These are phyloP conservation scores for Sclerotinia borealis DNA, from an alignment of 2,329 filamentous ascomycete species.

Conservation along the genomic window DNA sequence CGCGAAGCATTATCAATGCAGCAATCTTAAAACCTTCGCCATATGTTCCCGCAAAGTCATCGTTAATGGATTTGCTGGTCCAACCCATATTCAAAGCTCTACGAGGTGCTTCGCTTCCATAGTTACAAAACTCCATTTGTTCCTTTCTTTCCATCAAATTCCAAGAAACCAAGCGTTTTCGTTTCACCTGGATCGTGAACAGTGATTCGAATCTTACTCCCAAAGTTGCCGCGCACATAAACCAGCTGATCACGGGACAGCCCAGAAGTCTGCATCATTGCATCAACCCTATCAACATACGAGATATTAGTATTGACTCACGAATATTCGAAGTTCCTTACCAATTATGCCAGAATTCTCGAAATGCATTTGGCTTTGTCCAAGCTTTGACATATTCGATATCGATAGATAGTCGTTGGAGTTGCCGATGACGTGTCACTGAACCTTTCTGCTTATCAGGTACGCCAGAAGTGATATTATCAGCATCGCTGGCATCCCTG, in stretches of 20 bases:
- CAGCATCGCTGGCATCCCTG: too few species aligned
- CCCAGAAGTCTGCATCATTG: background rate
- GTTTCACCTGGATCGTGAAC: background rate
- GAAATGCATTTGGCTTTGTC: background rate
- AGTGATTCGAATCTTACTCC: background rate
- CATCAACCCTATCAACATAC: background rate
- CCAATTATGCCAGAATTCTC: background rate
- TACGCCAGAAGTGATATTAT: too few species aligned
- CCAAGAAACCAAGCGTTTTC: background rate
- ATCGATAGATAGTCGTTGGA: background rate
- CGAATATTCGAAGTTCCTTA: background rate
- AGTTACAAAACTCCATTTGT: background rate
- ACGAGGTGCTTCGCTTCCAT: slow-evolving; percentile 11
- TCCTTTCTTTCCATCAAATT: background rate
- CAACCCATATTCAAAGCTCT: slow-evolving; percentile 15
- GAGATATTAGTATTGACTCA: too few species aligned
- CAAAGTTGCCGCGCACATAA: background rate
- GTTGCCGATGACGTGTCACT: too few species aligned
- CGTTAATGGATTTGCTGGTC: slow-evolving; percentile 14
- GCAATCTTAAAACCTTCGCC: slow-evolving; percentile 31
- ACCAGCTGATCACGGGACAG: background rate
- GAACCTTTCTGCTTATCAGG: too few species aligned
- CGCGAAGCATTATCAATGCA: slow-evolving; percentile 25
- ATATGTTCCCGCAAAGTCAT: slow-evolving; percentile 23
- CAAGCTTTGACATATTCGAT: background rate